Evolutionary conservation across 106 monocot species (phyloP), one percentile per base, ranked within the genome.

Genomic region (Vanilla planifolia): DNA sequence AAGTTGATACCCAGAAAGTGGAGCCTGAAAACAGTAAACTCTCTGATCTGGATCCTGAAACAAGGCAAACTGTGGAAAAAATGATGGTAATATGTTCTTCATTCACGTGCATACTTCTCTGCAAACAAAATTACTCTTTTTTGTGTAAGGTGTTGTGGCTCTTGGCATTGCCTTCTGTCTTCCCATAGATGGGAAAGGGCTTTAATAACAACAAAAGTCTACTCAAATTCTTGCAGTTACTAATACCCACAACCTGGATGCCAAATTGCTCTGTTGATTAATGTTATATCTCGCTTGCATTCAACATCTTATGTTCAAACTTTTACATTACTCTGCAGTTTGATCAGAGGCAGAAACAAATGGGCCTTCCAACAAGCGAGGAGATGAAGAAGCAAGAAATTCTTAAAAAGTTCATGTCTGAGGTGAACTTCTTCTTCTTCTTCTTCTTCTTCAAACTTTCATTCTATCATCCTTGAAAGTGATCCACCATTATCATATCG

Each of bases 71-170:
- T 33, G 86, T 96, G 5, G 90, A 91, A 71, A 96, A 90, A 62
- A 91, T 91, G 90, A 96, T 96, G 96, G 96, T 98, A 74, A n/a
- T n/a, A n/a, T n/a, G n/a, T 74, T n/a, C n/a, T n/a, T n/a, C n/a
- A n/a, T n/a, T n/a, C n/a, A n/a, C n/a, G n/a, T n/a, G n/a, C n/a
- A n/a, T n/a, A n/a, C n/a, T n/a, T n/a, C n/a, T n/a, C n/a, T n/a
- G n/a, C n/a, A n/a, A n/a, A n/a, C n/a, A n/a, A n/a, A n/a, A n/a
- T n/a, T n/a, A n/a, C n/a, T n/a, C n/a, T n/a, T n/a, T n/a, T n/a
- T n/a, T n/a, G n/a, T n/a, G n/a, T n/a, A n/a, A n/a, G n/a, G n/a
- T n/a, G n/a, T n/a, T n/a, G n/a, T n/a, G n/a, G n/a, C n/a, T n/a
- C n/a, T n/a, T n/a, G n/a, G n/a, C n/a, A n/a, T n/a, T n/a, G n/a